phyloP scores from a whole-genome alignment of 768 basidiomycete genomes.

The Lentinula aciculospora region DNA sequence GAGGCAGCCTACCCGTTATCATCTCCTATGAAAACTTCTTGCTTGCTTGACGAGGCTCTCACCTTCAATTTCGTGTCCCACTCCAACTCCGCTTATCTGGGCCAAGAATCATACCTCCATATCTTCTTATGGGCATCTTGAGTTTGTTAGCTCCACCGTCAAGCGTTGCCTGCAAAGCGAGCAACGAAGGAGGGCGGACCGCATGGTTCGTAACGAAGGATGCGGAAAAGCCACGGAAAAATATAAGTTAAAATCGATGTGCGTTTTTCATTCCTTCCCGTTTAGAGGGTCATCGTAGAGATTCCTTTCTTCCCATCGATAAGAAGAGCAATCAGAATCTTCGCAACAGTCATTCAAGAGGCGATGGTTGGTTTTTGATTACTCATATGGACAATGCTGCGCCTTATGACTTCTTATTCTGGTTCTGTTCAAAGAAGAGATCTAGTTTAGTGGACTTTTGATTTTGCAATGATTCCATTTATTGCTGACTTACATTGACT shows the following conservation, averaged over 20 bases:
- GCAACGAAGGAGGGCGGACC: background rate
- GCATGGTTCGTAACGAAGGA: too few species aligned
- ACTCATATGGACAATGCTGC: background rate
- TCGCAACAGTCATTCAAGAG: background rate
- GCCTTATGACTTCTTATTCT: background rate
- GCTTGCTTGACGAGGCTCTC: too few species aligned
- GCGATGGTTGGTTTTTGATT: background rate
- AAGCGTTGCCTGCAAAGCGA: background rate
- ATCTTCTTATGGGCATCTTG: background rate
- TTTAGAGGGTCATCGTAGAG: background rate
- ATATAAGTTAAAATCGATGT: background rate
- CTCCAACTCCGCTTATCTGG: background rate
- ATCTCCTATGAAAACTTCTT: too few species aligned
- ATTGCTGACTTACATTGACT: too few species aligned
- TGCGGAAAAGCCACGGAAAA: background rate
- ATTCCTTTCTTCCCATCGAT: background rate
- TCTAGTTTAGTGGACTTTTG: too few species aligned
- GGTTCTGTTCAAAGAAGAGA: background rate
- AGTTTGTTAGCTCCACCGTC: background rate
- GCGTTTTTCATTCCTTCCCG: background rate
- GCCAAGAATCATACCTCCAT: too few species aligned
- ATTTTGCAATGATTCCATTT: too few species aligned
- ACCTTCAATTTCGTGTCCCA: too few species aligned
- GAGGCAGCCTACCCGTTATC: too few species aligned
- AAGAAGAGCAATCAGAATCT: background rate